Conservation (phyloP, 2,329 filamentous ascomycete genomes). For the Aspergillus thermomutatus region DNA sequence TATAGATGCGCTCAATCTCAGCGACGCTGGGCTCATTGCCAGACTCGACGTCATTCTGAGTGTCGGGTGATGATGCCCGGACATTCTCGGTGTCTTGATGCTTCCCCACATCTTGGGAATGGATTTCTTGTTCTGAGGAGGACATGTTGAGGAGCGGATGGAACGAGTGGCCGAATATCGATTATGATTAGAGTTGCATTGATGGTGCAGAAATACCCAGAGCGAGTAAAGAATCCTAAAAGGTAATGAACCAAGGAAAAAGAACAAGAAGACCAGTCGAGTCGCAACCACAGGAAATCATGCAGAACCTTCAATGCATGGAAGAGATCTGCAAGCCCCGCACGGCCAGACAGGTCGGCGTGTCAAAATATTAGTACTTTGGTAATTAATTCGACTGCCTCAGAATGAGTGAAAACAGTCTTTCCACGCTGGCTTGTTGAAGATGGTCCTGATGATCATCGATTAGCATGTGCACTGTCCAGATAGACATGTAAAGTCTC, state of each 20-base stretch:
- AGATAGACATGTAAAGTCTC: background rate
- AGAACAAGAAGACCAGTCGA: background rate
- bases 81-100: background rate
- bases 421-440: background rate
- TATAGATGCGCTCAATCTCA: constrained; percentile 38
- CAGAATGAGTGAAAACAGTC: background rate
- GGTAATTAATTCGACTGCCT: no score
- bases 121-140: background rate
- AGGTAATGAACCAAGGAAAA: background rate
- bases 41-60: constrained; percentile 19
- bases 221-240: background rate
- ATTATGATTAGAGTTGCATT: background rate
- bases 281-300: no score
- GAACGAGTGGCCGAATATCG: background rate
- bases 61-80: constrained; percentile 4
- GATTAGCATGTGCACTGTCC: background rate
- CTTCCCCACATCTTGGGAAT: background rate
- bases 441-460: no score
- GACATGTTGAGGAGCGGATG: background rate
- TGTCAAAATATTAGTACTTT: background rate
- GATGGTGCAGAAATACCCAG: background rate
- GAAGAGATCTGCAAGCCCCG: background rate
- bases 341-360: no score
- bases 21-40: constrained; percentile 28
- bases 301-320: background rate